Conservation (phyloP, 768 basidiomycete species). For the Leccinum truebloodii region DNA sequence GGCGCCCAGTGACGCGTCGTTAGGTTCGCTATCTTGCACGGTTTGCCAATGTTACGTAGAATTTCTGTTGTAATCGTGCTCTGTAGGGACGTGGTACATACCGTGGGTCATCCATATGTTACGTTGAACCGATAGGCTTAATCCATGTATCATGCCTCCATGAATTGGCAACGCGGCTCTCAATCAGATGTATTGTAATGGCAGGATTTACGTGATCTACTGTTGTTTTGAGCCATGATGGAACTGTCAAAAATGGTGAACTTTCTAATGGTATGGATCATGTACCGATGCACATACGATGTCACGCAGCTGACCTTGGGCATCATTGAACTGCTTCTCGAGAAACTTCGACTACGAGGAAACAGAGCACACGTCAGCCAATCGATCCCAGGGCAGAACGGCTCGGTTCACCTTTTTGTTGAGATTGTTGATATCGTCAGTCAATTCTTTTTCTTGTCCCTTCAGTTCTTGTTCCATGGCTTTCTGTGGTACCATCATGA, state of each 20-base stretch:
- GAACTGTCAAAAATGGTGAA: conserved; percentile 24
- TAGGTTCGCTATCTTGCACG: conserved; percentile 8
- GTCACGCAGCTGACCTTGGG: conserved; percentile 82
- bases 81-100: neutral
- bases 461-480: conserved; percentile 79
- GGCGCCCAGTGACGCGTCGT: conserved; percentile 15
- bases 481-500: conserved; percentile 81
- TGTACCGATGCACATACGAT: conserved; percentile 53
- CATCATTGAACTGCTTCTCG: conserved; percentile 92
- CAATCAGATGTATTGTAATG: conserved; percentile 12
- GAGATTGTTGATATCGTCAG: conserved; percentile 79
- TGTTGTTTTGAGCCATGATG: conserved; percentile 32
- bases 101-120: conserved; percentile 1
- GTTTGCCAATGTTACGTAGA: neutral
- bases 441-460: conserved; percentile 75
- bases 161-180: neutral
- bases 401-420: conserved; percentile 74
- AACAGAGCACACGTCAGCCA: neutral
- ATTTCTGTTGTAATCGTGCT: neutral
- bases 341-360: conserved; percentile 74
- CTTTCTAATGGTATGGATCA: neutral
- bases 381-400: neutral
- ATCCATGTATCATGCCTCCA: neutral
- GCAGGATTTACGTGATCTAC: conserved; percentile 12
- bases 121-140: conserved; percentile 1